Base-by-base conservation (phyloP, 495 filamentous ascomycete species). In the Hypoxylon crocopeplum region DNA sequence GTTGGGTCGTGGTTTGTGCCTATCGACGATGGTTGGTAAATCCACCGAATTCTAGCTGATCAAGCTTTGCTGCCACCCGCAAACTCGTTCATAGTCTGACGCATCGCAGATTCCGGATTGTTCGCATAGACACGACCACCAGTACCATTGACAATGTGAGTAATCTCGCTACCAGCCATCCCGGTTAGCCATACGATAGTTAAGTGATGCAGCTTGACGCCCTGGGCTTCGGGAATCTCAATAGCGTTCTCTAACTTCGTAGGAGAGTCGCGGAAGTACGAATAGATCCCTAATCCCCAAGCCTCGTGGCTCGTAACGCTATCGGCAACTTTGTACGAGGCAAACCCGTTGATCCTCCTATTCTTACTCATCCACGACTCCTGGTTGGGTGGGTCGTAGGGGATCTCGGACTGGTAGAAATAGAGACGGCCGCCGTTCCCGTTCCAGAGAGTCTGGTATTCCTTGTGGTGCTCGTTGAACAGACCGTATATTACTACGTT, bases 321-420 rank as follows among this genome's bases (percentile, higher is more conserved):
- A 13, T 69, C 66, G 19, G 68, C 62, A 1, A 71, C 68, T 42
- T 67, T 71, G 32, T 71, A 71, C 21, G 68, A 71, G 32, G 68
- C 62, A 13, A 64, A 71, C 29, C 68, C 68, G 44, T 71, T 68
- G 10, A 54, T 33, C 12, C 12, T 32, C 34, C 68, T 59, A 34
- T 49, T 20, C 40, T 48, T 53, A 11, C 56, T 52, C 65, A 53
- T 71, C 68, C 68, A 71, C 1, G 59, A 66, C 22, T 54, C 38
- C 37, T 71, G 68, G 44, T 64, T 48, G 19, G 68, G 68, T 4
- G 68, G 68, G 13, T 69, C 68, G 34, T 71, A 71, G 3, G 68
- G 68, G 21, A 71, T 59, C 21, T 71, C 68, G 22, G 68, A 71
- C 48, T 71, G 68, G 39, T 71, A 71, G 50, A 71, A 69, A 44